Conservation (phyloP, 2,329 filamentous ascomycete species). For the Celoporthe dispersa region DNA sequence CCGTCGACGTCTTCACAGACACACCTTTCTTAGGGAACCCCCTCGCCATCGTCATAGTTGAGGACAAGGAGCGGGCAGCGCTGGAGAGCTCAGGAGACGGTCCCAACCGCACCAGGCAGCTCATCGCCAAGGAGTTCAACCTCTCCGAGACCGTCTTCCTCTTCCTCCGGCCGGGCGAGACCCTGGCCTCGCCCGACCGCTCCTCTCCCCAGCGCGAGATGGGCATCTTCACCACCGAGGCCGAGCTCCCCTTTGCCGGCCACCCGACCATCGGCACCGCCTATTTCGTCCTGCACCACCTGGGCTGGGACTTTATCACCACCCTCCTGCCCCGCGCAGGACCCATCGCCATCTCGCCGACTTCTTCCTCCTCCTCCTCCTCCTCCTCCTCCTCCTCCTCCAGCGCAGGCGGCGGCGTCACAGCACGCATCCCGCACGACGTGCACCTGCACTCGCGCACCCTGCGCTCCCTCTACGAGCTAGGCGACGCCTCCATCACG, state of each 20-base stretch:
- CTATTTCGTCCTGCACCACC: conserved; percentile 48
- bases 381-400: conserved; percentile 15
- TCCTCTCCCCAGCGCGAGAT: conserved; percentile 47
- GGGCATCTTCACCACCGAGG: conserved; percentile 61
- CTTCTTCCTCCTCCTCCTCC: no score
- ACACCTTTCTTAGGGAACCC: conserved; percentile 61
- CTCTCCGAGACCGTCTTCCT: conserved; percentile 68
- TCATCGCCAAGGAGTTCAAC: conserved; percentile 66
- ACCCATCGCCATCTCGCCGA: conserved; percentile 50
- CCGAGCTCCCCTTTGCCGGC: conserved; percentile 65
- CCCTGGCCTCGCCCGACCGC: conserved; percentile 31
- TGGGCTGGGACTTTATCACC: conserved; percentile 41
- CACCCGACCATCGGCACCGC: conserved; percentile 65
- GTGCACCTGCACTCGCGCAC: conserved; percentile 61
- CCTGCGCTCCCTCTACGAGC: conserved; percentile 41
- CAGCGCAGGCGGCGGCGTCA: conserved; percentile 46
- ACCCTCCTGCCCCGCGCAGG: conserved; percentile 61
- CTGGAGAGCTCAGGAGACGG: conserved; percentile 47
- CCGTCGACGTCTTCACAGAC: conserved; percentile 62
- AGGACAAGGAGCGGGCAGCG: conserved; percentile 40
- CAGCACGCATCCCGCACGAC: conserved; percentile 69
- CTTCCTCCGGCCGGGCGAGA: conserved; percentile 47
- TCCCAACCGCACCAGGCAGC: conserved; percentile 57
- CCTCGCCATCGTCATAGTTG: conserved; percentile 62
- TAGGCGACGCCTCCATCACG: conserved; percentile 34